Evolutionary conservation across 208 protist genomes (phyloP).

Genomic region (Strigomonas culicis): DNA sequence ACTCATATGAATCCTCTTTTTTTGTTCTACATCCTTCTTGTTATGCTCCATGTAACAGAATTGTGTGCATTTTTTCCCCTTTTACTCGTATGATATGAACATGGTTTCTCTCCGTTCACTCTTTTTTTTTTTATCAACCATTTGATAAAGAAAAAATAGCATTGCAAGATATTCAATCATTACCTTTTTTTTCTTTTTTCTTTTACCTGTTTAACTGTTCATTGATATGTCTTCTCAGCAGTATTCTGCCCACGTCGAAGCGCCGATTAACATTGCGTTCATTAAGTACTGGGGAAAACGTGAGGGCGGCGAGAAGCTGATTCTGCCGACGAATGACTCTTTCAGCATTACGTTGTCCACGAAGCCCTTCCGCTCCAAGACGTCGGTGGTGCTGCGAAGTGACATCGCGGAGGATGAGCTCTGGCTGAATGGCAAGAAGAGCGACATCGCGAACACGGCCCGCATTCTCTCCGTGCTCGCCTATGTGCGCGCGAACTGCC

Average conservation of each 20-base stretch:
- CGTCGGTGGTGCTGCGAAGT: slow-evolving; percentile 84
- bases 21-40: too few relatives aligned
- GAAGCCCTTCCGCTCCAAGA: slow-evolving; percentile 93
- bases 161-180: not conserved
- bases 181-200: not conserved
- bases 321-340: slow-evolving; percentile 96
- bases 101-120: not conserved
- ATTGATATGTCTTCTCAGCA: slow-evolving; percentile 25
- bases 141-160: not conserved
- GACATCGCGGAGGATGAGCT: slow-evolving; percentile 81
- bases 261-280: slow-evolving; percentile 99
- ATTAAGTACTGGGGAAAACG: slow-evolving; percentile 99
- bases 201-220: not conserved
- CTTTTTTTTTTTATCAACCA: not conserved
- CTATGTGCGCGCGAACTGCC: slow-evolving; percentile 48
- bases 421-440: slow-evolving; percentile 94
- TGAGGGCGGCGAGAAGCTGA: slow-evolving; percentile 89
- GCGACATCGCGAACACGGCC: slow-evolving; percentile 54
- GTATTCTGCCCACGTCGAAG: slow-evolving; percentile 75
- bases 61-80: not conserved
- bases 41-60: too few relatives aligned
- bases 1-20: not conserved
- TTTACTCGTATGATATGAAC: not conserved
- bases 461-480: slow-evolving; percentile 80
- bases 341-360: slow-evolving; percentile 96